These are phyloP conservation scores for Pseudogymnoascus sp. DNA, from an alignment of 2,329 filamentous ascomycete genomes.

Conservation along the genomic window DNA sequence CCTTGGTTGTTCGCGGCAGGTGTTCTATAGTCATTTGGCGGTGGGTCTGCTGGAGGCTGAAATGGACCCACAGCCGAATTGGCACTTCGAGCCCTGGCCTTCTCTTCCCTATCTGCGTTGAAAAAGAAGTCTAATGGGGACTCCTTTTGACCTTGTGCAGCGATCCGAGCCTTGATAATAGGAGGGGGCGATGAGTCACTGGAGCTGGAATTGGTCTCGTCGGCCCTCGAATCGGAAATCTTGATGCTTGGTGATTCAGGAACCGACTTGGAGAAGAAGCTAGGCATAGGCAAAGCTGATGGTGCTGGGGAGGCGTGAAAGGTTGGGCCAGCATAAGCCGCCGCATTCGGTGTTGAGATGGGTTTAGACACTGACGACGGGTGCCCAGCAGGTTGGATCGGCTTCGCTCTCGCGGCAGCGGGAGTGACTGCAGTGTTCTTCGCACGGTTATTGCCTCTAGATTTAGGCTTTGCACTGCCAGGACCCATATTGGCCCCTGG, in stretches of 20 bases:
- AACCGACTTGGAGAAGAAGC: slow-evolving; percentile 73
- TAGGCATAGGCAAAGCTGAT: slow-evolving; percentile 83
- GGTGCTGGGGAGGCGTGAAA: slow-evolving; percentile 94
- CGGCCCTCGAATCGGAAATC: slow-evolving; percentile 29
- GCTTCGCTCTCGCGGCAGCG: slow-evolving; percentile 21
- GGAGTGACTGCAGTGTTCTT: slow-evolving; percentile 30
- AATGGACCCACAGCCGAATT: slow-evolving; percentile 42
- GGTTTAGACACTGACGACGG: slow-evolving; percentile 29
- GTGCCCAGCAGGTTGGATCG: slow-evolving; percentile 23
- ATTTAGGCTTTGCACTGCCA: slow-evolving; percentile 29
- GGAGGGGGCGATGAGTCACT: slow-evolving; percentile 34
- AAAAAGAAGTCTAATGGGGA: slow-evolving; percentile 90
- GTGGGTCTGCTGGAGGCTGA: slow-evolving; percentile 45
- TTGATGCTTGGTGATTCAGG: slow-evolving; percentile 53
- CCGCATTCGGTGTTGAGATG: slow-evolving; percentile 35
- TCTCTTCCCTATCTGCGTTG: slow-evolving; percentile 75
- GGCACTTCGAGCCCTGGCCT: slow-evolving; percentile 52
- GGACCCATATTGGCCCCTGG: background rate
- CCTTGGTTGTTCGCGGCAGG: slow-evolving; percentile 27
- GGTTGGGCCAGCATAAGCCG: slow-evolving; percentile 83
- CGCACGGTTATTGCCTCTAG: slow-evolving; percentile 28
- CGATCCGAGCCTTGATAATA: slow-evolving; percentile 46
- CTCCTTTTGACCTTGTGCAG: slow-evolving; percentile 52
- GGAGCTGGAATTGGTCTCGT: slow-evolving; percentile 24
- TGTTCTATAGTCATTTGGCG: slow-evolving; percentile 28